These are phyloP conservation scores for Xenosphaeropsis pyriputrescens DNA, from an alignment of 2,329 filamentous ascomycete species.

Conservation along the genomic window DNA sequence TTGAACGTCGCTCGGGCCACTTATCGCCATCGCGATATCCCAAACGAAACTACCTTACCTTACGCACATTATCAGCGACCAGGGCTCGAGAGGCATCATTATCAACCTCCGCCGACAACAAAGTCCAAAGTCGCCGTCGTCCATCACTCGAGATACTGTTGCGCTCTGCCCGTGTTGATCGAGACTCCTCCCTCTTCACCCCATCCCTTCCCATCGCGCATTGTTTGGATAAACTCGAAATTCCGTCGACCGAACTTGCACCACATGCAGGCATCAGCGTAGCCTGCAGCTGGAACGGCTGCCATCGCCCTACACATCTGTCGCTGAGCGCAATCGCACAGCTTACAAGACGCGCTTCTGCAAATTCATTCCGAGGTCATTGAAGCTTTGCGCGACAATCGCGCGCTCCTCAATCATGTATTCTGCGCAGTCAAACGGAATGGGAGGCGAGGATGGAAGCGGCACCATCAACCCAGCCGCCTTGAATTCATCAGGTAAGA, in stretches of 20 bases:
- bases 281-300: conserved; percentile 1
- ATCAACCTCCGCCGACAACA: not conserved
- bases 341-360: too few relatives aligned
- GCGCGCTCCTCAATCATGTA: conserved; percentile 24
- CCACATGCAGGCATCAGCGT: not conserved
- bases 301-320: not conserved
- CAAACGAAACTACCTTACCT: not conserved
- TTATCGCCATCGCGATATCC: not conserved
- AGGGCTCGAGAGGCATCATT: not conserved
- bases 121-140: not conserved
- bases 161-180: not conserved
- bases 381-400: too few relatives aligned
- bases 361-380: too few relatives aligned
- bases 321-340: not conserved
- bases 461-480: conserved; percentile 86
- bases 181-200: too few relatives aligned
- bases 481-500: conserved; percentile 63
- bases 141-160: not conserved
- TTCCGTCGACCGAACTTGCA: not conserved
- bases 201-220: too few relatives aligned
- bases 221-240: not conserved
- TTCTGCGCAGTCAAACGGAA: conserved; percentile 51
- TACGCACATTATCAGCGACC: too few relatives aligned
- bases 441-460: conserved; percentile 51
- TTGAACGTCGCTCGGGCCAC: too few relatives aligned